These are phyloP conservation scores for Eruca vesicaria DNA, from an alignment of 441 rosid species.

Conservation along the genomic window DNA sequence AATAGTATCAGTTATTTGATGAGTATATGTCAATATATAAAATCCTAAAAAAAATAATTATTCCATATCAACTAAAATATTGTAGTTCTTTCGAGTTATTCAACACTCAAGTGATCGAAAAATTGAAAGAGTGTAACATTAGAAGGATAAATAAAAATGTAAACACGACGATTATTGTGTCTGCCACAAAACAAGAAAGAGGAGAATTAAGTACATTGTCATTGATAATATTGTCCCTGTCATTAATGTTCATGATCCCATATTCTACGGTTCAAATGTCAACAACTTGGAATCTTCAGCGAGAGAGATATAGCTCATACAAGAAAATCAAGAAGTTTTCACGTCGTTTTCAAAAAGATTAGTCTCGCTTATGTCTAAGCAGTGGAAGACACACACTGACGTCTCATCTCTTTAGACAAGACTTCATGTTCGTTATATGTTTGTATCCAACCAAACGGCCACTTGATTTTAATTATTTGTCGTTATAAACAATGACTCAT, in stretches of 20 bases:
- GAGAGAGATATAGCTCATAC: background rate
- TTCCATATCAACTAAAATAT: background rate
- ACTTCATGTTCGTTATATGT: conserved; percentile 30
- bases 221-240: conserved; percentile 11
- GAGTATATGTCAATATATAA: background rate
- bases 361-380: conserved; percentile 20
- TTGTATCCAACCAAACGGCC: conserved; percentile 26
- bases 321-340: background rate
- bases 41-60: background rate
- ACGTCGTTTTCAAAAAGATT: conserved; percentile 24
- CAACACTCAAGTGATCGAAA: conserved; percentile 5
- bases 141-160: background rate
- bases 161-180: conserved; percentile 27
- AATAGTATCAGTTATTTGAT: background rate
- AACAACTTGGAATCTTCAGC: conserved; percentile 25
- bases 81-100: background rate
- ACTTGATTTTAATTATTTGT: conserved; percentile 16
- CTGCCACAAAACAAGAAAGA: conserved; percentile 27
- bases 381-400: conserved; percentile 31
- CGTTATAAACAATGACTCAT: background rate
- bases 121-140: background rate
- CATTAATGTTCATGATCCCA: conserved; percentile 6
- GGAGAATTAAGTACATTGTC: conserved; percentile 4
- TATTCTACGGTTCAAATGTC: conserved; percentile 25
- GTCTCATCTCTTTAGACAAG: conserved; percentile 28